Base-by-base conservation (phyloP, 2,329 filamentous ascomycete species). In the Aspergillus pseudoglaucus region DNA sequence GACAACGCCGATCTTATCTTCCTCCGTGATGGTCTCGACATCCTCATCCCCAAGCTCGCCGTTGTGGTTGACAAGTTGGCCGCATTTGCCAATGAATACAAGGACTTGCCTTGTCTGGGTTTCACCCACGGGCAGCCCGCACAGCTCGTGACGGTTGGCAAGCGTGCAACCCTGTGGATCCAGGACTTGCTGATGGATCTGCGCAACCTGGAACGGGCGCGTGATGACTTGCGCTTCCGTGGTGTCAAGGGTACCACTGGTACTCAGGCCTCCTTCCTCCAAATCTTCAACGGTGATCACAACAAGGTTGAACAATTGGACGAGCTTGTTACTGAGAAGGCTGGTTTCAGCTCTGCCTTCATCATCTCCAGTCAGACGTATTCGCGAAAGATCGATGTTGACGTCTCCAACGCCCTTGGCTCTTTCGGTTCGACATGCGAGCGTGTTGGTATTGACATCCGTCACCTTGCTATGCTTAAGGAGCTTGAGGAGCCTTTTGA, bases 401-500 rank as follows among this genome's bases (percentile, higher is more conserved):
- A 84, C 48, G 76, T 95, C n/a, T 79, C 84, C 59, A 90, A 93
- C 62, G 88, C 87, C n/a, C 74, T 95, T 30, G 77, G 80, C 27
- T 87, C 83, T 1, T 82, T 95, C 45, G 90, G 87, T 20, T 79
- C 88, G n/a, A 88, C 88, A 0, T 87, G 82, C 44, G 80, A 88
- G 62, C 81, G 84, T 50, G 90, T 94, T 51, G 80, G 81, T 43
- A 77, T 78, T 42, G 87, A 91, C 59, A 86, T 93, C 55, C 78
- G 87, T 43, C 84, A 88, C 62, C 74, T 91, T 42, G 84, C 85
- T 5, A 75, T 79, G 60, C 79, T 83, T 70, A 94, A 95, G 75
- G 88, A 94, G 68, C 75, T 93, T 49, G 90, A 94, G 63, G 87
- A 90, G 74, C 88, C 87, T 0, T 88, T 89, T 58, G 87, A 90